Evolutionary conservation across 768 basidiomycete genomes (phyloP), one percentile per base, ranked within the genome.

Genomic region (Stropharia rugosoannulata): DNA sequence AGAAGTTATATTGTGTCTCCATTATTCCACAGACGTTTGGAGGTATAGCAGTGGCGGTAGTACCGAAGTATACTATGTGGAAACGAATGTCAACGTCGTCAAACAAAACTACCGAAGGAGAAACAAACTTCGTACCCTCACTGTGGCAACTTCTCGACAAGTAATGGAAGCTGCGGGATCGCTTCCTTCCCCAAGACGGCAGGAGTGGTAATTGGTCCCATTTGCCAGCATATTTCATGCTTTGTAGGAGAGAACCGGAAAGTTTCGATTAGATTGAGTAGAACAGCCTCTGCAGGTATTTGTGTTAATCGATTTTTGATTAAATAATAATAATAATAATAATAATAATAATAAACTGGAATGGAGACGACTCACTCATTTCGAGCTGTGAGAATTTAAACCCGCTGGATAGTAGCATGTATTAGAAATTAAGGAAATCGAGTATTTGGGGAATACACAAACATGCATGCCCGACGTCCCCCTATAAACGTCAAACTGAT

Each of bases 171-270:
- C 22, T 59, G 58, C 3, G 60, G 62, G 25, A 16, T 37, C 15
- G 37, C 4, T 42, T 45, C 55, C n/a, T 49, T 42, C 11, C 43
- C 45, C 16, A 50, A 46, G 18, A 69, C 57, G 13, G 55, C 59
- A 1, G 70, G 70, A 5, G 57, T 56, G 3, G 60, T 61, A 35
- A 72, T 61, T 13, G 47, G 55, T 25, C 54, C 59, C 70, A 70
- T 70, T 44, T 66, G 62, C 71, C 71, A 72, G 5, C 58, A 47
- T 9, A 72, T 68, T 22, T 67, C 60, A 48, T 62, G 61, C 4
- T 56, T 37, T 1, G 47, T 13, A 32, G 46, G 58, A 35, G 52
- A 49, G 47, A 53, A 50, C 32, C 50, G 40, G 55, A 59, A 58
- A n/a, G 51, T 32, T 39, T 62, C 53, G 36, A 61, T 50, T 5